Conservation (phyloP, 2,329 filamentous ascomycete species). For the Acarospora socialis region DNA sequence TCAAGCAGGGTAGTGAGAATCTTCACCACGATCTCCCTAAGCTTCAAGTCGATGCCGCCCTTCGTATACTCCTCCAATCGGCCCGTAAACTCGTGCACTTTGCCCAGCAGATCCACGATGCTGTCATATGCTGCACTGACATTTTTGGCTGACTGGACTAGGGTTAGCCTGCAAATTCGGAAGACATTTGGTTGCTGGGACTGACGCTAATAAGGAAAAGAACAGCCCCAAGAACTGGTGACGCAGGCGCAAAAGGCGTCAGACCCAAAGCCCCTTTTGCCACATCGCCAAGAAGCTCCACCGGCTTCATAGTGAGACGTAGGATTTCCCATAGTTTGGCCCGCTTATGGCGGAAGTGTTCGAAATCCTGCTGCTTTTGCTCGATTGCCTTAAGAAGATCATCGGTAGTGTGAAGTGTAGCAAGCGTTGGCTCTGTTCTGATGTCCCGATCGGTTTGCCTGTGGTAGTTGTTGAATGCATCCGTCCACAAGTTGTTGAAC, state of each 20-base stretch:
- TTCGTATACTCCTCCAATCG: slow-evolving; percentile 4
- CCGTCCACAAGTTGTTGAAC: no score
- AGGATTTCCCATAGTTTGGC: slow-evolving; percentile 3
- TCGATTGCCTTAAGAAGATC: slow-evolving; percentile 3
- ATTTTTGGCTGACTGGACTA: slow-evolving; percentile 1
- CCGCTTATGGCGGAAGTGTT: slow-evolving; percentile 3
- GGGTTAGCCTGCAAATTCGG: no score
- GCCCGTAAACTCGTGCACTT: slow-evolving; percentile 6
- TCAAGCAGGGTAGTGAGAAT: slow-evolving; percentile 4
- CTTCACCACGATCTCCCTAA: slow-evolving; percentile 2
- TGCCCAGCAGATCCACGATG: slow-evolving; percentile 1
- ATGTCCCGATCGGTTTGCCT: slow-evolving; percentile 2
- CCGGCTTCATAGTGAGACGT: slow-evolving; percentile 1
- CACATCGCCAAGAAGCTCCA: not conserved
- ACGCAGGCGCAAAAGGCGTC: slow-evolving; percentile 1
- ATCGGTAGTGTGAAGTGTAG: not conserved
- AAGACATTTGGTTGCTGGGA: no score
- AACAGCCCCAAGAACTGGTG: slow-evolving; percentile 3
- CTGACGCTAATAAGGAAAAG: no score
- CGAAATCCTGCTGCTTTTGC: not conserved
- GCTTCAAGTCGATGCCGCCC: not conserved
- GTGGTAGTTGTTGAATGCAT: slow-evolving; percentile 1
- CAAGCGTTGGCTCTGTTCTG: not conserved
- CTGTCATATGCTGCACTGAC: slow-evolving; percentile 6
- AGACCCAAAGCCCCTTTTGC: not conserved